phyloP scores from a whole-genome alignment of 1,284 basidiomycete genomes.

The Ceratobasidium papillatum region DNA sequence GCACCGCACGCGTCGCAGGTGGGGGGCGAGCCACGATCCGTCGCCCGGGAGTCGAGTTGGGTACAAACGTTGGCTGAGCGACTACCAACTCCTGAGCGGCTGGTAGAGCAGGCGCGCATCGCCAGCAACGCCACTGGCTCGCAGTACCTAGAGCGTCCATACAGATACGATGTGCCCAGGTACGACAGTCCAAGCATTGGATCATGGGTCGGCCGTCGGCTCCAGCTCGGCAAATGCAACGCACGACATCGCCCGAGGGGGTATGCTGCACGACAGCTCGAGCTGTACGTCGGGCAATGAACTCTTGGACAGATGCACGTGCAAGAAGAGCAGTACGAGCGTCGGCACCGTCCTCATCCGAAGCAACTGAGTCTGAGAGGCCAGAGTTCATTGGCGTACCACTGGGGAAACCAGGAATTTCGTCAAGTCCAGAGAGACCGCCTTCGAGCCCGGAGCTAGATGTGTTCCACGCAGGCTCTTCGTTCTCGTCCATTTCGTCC shows the following conservation, averaged over 20 bases:
- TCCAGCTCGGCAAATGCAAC: slow-evolving; percentile 67
- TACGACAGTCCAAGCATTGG: slow-evolving; percentile 76
- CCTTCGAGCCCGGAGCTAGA: slow-evolving; percentile 46
- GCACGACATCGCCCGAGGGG: slow-evolving; percentile 56
- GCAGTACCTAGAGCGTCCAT: slow-evolving; percentile 54
- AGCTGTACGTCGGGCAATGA: slow-evolving; percentile 51
- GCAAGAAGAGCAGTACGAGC: slow-evolving; percentile 69
- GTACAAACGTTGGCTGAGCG: slow-evolving; percentile 37
- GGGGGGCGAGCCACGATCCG: slow-evolving; percentile 30
- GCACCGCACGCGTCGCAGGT: slow-evolving; percentile 14
- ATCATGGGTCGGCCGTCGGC: slow-evolving; percentile 75
- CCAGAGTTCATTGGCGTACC: not conserved
- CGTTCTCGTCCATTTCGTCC: slow-evolving; percentile 56
- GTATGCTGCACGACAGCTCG: slow-evolving; percentile 64
- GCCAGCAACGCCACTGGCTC: slow-evolving; percentile 34
- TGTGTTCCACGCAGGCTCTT: slow-evolving; percentile 23
- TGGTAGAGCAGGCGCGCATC: slow-evolving; percentile 26
- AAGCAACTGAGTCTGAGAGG: slow-evolving; percentile 59
- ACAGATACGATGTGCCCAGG: slow-evolving; percentile 79
- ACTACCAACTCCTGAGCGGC: slow-evolving; percentile 10
- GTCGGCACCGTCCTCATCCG: slow-evolving; percentile 54
- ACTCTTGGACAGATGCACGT: slow-evolving; percentile 35
- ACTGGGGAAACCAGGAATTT: slow-evolving; percentile 47
- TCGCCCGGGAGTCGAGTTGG: slow-evolving; percentile 31
- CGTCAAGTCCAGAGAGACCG: slow-evolving; percentile 52